Conservation (phyloP, 371 early-diverging fungal species). For the Circinella minor region DNA sequence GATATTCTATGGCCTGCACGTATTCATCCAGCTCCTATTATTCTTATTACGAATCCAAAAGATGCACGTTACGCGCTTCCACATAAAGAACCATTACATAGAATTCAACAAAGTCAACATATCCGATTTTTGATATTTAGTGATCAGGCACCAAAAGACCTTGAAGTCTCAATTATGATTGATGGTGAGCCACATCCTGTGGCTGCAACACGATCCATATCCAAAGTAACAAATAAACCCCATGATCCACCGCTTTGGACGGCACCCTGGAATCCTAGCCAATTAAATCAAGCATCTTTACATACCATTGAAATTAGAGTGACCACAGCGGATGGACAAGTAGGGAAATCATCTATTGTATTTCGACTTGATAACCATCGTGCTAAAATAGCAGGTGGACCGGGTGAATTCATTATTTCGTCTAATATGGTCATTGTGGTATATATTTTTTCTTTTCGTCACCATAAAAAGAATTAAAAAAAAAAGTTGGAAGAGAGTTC, state of each 20-base stretch:
- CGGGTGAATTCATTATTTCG: conserved; percentile 79
- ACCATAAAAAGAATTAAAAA: too few relatives aligned
- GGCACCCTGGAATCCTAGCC: conserved; percentile 69
- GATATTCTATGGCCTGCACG: conserved; percentile 31
- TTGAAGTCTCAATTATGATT: conserved; percentile 54
- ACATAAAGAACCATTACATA: conserved; percentile 70
- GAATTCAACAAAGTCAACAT: conserved; percentile 65
- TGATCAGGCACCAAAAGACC: conserved; percentile 31
- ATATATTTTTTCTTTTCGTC: conserved; percentile 16
- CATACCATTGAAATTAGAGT: conserved; percentile 69
- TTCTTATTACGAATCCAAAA: conserved; percentile 90
- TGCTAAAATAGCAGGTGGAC: conserved; percentile 63
- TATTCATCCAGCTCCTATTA: conserved; percentile 65
- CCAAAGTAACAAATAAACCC: conserved; percentile 15
- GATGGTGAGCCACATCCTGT: conserved; percentile 44
- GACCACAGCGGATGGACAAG: conserved; percentile 54
- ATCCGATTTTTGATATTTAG: conserved; percentile 78
- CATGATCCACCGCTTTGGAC: conserved; percentile 72
- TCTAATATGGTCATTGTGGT: conserved; percentile 59
- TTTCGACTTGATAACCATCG: conserved; percentile 72
- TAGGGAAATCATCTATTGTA: conserved; percentile 36
- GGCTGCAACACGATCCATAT: conserved; percentile 21
- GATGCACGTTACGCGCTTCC: conserved; percentile 79
- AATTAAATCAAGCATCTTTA: conserved; percentile 61
- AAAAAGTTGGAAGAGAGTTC: too few relatives aligned